phyloP scores from a whole-genome alignment of 208 protist species.

The Acanthamoeba healyi region DNA sequence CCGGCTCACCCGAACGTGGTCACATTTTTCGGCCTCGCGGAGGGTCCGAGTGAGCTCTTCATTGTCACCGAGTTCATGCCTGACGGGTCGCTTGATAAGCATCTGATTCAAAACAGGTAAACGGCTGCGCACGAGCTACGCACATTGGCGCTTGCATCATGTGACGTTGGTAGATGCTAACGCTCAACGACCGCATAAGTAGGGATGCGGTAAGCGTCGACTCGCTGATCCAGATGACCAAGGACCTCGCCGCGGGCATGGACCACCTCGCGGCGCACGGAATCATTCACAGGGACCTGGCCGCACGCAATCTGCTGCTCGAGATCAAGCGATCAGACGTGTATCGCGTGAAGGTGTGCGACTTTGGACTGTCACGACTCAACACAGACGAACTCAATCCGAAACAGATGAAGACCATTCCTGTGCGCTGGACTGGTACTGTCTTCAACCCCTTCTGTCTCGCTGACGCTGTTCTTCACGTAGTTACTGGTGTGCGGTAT shows the following conservation, averaged over 20 bases:
- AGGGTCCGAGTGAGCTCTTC: constrained; percentile 33
- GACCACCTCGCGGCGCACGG: constrained; percentile 45
- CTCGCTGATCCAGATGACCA: constrained; percentile 57
- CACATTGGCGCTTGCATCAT: background rate
- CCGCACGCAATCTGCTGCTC: constrained; percentile 64
- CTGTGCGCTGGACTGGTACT: constrained; percentile 66
- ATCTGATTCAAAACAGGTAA: constrained; percentile 45
- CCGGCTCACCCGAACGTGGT: constrained; percentile 73
- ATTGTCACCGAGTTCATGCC: constrained; percentile 74
- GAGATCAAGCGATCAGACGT: constrained; percentile 55
- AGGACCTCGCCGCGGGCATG: constrained; percentile 69
- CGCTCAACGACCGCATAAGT: background rate
- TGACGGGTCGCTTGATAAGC: constrained; percentile 64
- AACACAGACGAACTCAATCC: constrained; percentile 18
- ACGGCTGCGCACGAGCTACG: background rate
- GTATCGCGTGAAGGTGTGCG: constrained; percentile 72
- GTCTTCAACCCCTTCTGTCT: background rate
- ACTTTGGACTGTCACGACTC: constrained; percentile 64
- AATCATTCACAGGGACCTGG: constrained; percentile 59
- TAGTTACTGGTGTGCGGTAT: background rate
- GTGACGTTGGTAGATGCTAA: background rate
- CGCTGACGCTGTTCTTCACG: background rate
- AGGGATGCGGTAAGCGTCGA: constrained; percentile 55
- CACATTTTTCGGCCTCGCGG: constrained; percentile 65
- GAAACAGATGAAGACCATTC: constrained; percentile 52